These are phyloP conservation scores for Sergeia podlipaevii DNA, from an alignment of 208 protist species.

Conservation along the genomic window DNA sequence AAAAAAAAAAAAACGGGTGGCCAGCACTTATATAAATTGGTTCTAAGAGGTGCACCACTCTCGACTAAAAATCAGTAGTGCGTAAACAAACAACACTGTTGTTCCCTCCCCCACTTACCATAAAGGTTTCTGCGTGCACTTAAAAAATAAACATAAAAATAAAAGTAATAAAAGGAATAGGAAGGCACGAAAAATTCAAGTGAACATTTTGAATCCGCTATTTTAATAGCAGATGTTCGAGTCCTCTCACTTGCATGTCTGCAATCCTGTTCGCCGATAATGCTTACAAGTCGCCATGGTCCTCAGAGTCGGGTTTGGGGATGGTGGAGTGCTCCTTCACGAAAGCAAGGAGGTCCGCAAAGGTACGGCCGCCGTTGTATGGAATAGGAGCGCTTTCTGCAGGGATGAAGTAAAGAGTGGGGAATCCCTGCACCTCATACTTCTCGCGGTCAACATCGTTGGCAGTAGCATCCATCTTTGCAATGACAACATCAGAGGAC, in stretches of 20 bases:
- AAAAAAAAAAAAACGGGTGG: slow-evolving; percentile 17
- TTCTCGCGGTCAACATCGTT: slow-evolving; percentile 47
- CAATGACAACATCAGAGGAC: slow-evolving; percentile 65
- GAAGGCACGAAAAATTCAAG: too few relatives aligned
- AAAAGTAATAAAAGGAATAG: too few relatives aligned
- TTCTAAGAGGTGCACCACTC: too few relatives aligned
- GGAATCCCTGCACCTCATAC: slow-evolving; percentile 67
- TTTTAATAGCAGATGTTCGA: too few relatives aligned
- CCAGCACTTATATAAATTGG: too few relatives aligned
- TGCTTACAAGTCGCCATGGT: slow-evolving; percentile 25
- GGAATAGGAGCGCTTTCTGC: slow-evolving; percentile 35
- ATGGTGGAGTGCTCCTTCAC: slow-evolving; percentile 35
- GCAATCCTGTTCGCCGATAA: too few relatives aligned
- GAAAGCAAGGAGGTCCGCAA: slow-evolving; percentile 47
- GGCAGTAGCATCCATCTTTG: slow-evolving; percentile 72
- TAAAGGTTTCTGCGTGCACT: too few relatives aligned
- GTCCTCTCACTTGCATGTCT: too few relatives aligned
- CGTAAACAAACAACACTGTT: slow-evolving; percentile 3
- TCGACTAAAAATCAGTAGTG: too few relatives aligned
- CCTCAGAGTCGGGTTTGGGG: background rate
- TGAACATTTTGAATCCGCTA: too few relatives aligned
- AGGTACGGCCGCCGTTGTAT: slow-evolving; percentile 77
- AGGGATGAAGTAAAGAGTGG: slow-evolving; percentile 84
- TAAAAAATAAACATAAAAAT: too few relatives aligned
- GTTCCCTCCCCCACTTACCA: slow-evolving; percentile 11